phyloP scores from a whole-genome alignment of 2,329 filamentous ascomycete genomes.

The Ascocoryne sarcoides region DNA sequence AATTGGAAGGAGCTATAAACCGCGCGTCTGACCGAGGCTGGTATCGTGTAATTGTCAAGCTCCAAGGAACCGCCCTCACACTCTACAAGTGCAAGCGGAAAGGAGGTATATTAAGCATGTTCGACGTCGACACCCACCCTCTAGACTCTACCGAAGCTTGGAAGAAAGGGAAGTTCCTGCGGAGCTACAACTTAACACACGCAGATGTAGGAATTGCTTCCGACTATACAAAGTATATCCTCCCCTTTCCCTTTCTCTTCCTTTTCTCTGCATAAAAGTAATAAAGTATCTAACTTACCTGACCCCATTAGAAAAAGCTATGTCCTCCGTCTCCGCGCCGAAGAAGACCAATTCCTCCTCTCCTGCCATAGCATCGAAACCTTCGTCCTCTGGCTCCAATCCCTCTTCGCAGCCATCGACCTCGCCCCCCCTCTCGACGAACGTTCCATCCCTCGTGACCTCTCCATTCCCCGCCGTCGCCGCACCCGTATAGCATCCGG shows the following conservation, averaged over 20 bases:
- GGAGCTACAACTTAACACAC: conserved; percentile 63
- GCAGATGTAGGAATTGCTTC: conserved; percentile 67
- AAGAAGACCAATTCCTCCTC: conserved; percentile 66
- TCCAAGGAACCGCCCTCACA: conserved; percentile 60
- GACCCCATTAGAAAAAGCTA: conserved; percentile 35
- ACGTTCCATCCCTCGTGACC: conserved; percentile 53
- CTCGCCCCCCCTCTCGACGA: conserved; percentile 64
- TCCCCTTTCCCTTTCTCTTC: conserved; percentile 1
- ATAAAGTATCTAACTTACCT: too few species aligned
- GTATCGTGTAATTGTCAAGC: conserved; percentile 51
- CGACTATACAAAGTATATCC: conserved; percentile 58
- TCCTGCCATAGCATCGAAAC: conserved; percentile 55
- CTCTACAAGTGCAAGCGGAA: conserved; percentile 42
- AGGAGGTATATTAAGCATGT: conserved; percentile 50
- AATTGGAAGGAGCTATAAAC: conserved; percentile 56
- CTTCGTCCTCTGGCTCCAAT: conserved; percentile 61
- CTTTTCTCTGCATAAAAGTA: too few species aligned
- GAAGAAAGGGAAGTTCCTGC: conserved; percentile 47
- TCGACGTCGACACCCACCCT: conserved; percentile 37
- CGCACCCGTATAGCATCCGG: conserved; percentile 18
- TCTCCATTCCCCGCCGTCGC: conserved; percentile 43
- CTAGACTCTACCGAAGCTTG: conserved; percentile 44
- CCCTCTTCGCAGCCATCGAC: conserved; percentile 64
- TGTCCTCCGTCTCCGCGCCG: conserved; percentile 62
- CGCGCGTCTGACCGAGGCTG: conserved; percentile 54